A percentile compares a stretch with the other conserved stretches of the same genome.
Evolutionary conservation across 257 asterid species (phyloP).

Genomic region (Solanum commersonii): DNA sequence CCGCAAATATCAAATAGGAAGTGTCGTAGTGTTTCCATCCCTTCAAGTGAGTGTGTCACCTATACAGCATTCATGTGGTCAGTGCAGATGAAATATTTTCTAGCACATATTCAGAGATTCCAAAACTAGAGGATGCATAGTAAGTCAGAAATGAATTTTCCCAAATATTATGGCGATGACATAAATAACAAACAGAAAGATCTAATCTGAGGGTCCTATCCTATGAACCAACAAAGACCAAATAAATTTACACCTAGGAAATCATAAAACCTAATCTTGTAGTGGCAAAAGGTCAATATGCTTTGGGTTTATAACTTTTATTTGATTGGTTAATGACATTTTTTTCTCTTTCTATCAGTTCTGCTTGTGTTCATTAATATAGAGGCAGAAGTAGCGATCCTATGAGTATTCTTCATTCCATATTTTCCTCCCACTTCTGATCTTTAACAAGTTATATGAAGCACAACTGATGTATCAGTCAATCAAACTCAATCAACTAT

Average conservation of each 20-base stretch:
- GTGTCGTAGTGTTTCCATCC: slow-evolving; percentile 72
- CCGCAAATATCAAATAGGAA: slow-evolving; percentile 82
- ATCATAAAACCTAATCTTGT: not conserved
- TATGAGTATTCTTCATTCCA: not conserved
- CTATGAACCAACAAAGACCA: not conserved
- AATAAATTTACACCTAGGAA: not conserved
- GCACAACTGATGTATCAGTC: not conserved
- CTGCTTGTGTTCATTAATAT: not conserved
- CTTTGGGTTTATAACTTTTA: not conserved
- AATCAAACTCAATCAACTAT: not conserved
- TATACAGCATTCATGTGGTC: slow-evolving; percentile 11
- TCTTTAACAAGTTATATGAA: not conserved
- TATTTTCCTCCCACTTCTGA: not conserved
- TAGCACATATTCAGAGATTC: slow-evolving; percentile 1
- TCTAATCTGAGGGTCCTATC: not conserved
- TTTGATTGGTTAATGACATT: not conserved
- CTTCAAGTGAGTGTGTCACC: slow-evolving; percentile 95
- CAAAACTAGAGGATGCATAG: not conserved
- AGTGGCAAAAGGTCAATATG: not conserved
- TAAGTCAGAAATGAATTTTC: not conserved
- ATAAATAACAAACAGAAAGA: not conserved
- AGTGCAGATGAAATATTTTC: not conserved
- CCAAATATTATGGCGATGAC: not conserved
- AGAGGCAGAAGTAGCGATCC: not conserved
- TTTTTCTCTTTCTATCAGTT: not conserved